These are phyloP conservation scores for Fusarium sp. DNA, from an alignment of 2,329 filamentous ascomycete species.

Conservation along the genomic window DNA sequence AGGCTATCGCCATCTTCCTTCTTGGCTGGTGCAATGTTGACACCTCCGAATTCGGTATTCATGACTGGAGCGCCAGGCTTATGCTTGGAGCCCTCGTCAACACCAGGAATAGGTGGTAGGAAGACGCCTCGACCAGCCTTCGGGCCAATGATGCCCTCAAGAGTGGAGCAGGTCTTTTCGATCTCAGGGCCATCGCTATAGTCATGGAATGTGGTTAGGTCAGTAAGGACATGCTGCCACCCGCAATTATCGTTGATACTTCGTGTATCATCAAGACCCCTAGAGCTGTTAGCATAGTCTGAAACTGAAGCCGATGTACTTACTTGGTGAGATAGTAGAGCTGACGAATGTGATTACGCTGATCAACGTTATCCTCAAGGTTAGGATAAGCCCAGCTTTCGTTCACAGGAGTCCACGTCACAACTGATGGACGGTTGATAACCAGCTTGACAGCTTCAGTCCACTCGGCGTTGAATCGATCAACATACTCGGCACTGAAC, in stretches of 20 bases:
- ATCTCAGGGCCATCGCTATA: slow-evolving; percentile 69
- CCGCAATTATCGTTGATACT: slow-evolving; percentile 78
- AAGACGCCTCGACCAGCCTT: slow-evolving; percentile 67
- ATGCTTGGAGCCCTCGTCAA: slow-evolving; percentile 63
- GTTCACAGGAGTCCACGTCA: slow-evolving; percentile 76
- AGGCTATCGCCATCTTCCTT: slow-evolving; percentile 53
- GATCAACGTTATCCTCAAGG: slow-evolving; percentile 64
- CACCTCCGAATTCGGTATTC: slow-evolving; percentile 75
- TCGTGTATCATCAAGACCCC: slow-evolving; percentile 68
- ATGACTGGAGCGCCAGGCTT: slow-evolving; percentile 67
- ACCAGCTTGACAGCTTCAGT: slow-evolving; percentile 69
- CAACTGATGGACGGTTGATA: slow-evolving; percentile 72
- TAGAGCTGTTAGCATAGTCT: slow-evolving; percentile 39
- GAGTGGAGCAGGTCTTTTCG: slow-evolving; percentile 61
- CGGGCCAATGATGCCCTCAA: slow-evolving; percentile 63
- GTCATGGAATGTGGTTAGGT: slow-evolving; percentile 75
- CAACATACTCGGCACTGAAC: slow-evolving; percentile 67
- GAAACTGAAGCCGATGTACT: slow-evolving; percentile 27
- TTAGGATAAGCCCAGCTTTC: slow-evolving; percentile 71
- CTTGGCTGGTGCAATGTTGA: slow-evolving; percentile 68
- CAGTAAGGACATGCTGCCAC: slow-evolving; percentile 74
- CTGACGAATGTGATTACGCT: slow-evolving; percentile 71
- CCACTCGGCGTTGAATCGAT: slow-evolving; percentile 73
- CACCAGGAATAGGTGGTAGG: slow-evolving; percentile 54
- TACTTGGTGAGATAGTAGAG: slow-evolving; percentile 74